A percentile compares a stretch with the other conserved stretches of the same genome.
These are phyloP conservation scores for Leccinum longicurvipes DNA, from an alignment of 768 basidiomycete species.

Conservation along the genomic window DNA sequence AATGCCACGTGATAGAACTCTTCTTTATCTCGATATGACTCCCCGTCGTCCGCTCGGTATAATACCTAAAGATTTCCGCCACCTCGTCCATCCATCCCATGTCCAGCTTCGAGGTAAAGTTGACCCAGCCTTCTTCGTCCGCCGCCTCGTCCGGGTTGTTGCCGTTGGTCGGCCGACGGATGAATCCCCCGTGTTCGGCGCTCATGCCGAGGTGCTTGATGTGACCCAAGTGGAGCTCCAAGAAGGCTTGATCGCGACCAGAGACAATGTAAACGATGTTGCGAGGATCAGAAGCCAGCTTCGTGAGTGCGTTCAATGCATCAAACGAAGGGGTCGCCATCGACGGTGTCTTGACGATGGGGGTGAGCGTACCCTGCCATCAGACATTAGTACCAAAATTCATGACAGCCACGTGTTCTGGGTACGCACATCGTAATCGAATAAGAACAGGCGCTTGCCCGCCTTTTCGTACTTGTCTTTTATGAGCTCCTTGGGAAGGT, in stretches of 20 bases:
- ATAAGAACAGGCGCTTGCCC: constrained; percentile 83
- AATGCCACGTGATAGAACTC: constrained; percentile 98
- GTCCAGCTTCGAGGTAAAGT: constrained; percentile 88
- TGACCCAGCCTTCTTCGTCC: constrained; percentile 57
- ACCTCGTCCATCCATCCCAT: constrained; percentile 99
- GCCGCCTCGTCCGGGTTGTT: neutral
- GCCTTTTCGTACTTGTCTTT: constrained; percentile 61
- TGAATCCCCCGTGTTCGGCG: constrained; percentile 95
- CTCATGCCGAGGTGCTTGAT: constrained; percentile 81
- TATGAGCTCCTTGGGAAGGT: constrained; percentile 63
- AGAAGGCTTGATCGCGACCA: constrained; percentile 89
- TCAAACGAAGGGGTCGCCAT: constrained; percentile 78
- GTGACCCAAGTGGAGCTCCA: constrained; percentile 89
- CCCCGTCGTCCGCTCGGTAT: constrained; percentile 96
- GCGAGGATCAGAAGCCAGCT: constrained; percentile 72
- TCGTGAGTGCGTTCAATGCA: constrained; percentile 70
- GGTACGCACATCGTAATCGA: constrained; percentile 87
- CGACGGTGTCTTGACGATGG: constrained; percentile 91
- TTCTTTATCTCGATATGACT: constrained; percentile 96
- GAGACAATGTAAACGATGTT: constrained; percentile 98
- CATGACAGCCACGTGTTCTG: neutral
- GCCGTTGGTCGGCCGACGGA: constrained; percentile 60
- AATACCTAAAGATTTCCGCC: constrained; percentile 92
- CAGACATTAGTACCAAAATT: neutral
- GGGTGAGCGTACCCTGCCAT: constrained; percentile 85